Conservation (phyloP, 257 asterid genomes). For the Petrea volubilis region DNA sequence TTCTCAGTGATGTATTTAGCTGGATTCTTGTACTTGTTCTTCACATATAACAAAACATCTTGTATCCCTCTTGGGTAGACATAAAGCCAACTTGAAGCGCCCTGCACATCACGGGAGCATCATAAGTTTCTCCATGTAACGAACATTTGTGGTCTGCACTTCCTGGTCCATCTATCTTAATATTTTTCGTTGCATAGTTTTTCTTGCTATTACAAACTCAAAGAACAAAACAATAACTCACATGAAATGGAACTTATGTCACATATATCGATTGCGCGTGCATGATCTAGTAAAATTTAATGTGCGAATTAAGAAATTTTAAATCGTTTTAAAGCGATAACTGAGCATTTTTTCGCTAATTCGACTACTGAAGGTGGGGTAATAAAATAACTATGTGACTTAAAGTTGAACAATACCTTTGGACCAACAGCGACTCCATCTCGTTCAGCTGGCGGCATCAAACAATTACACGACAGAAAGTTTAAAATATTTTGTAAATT, state of each 20-base stretch:
- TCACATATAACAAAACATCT: slow-evolving; percentile 26
- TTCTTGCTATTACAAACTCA: too few species aligned
- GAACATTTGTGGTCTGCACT: background rate
- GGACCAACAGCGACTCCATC: slow-evolving; percentile 25
- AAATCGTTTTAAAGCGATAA: too few species aligned
- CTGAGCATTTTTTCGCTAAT: too few species aligned
- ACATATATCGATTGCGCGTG: too few species aligned
- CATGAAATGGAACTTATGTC: too few species aligned
- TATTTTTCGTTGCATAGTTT: too few species aligned
- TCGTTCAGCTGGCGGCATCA: slow-evolving; percentile 11
- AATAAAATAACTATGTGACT: too few species aligned
- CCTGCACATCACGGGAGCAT: slow-evolving; percentile 7
- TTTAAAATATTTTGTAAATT: background rate
- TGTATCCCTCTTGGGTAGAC: slow-evolving; percentile 41
- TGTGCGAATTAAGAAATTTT: too few species aligned
- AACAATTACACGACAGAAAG: background rate
- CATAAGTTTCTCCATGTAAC: background rate
- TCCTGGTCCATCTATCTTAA: too few species aligned
- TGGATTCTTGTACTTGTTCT: slow-evolving; percentile 34
- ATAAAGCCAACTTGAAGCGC: slow-evolving; percentile 34
- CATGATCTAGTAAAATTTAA: too few species aligned
- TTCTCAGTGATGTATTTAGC: slow-evolving; percentile 40
- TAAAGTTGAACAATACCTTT: background rate
- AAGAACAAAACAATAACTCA: too few species aligned
- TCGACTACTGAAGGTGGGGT: too few species aligned